phyloP scores from a whole-genome alignment of 192 early-diverging fungal species.

The Coemansia sp. region DNA sequence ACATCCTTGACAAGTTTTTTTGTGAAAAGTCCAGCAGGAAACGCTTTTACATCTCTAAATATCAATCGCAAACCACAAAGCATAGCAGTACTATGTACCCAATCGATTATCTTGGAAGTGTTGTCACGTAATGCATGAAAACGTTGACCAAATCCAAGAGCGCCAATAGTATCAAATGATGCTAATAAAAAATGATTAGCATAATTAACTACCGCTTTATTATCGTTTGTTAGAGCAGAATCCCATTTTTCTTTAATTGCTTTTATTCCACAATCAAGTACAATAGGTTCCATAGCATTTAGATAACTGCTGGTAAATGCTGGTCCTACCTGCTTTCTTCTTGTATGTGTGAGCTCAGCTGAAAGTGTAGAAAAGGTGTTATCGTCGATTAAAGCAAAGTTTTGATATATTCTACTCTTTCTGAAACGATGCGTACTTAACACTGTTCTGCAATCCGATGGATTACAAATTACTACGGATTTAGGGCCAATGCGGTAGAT shows the following conservation, averaged over 20 bases:
- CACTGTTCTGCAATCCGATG: slow-evolving; percentile 20
- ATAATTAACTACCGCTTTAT: slow-evolving; percentile 20
- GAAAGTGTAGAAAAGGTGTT: slow-evolving; percentile 29
- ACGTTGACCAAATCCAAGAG: slow-evolving; percentile 36
- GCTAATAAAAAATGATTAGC: slow-evolving; percentile 19
- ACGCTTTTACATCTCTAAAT: slow-evolving; percentile 1
- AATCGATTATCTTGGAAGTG: slow-evolving; percentile 19
- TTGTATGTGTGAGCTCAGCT: slow-evolving; percentile 15
- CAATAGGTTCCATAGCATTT: slow-evolving; percentile 31
- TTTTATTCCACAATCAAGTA: slow-evolving; percentile 27
- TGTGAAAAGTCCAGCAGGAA: slow-evolving; percentile 14
- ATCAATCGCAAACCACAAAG: slow-evolving; percentile 7
- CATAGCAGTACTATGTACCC: slow-evolving; percentile 20
- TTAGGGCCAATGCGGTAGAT: slow-evolving; percentile 31
- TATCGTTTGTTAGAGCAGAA: not conserved
- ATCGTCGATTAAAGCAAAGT: slow-evolving; percentile 15
- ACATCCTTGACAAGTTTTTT: slow-evolving; percentile 14
- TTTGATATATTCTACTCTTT: slow-evolving; percentile 31
- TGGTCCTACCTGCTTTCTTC: slow-evolving; percentile 29
- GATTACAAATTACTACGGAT: slow-evolving; percentile 27
- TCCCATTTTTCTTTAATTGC: slow-evolving; percentile 37
- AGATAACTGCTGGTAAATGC: slow-evolving; percentile 29
- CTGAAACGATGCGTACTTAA: slow-evolving; percentile 24
- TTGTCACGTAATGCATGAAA: slow-evolving; percentile 31
- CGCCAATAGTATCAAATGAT: slow-evolving; percentile 38